A percentile compares a stretch with the other conserved stretches of the same genome.
These are phyloP conservation scores for Boletus sp. DNA, from an alignment of 1,284 basidiomycete genomes.

Conservation along the genomic window DNA sequence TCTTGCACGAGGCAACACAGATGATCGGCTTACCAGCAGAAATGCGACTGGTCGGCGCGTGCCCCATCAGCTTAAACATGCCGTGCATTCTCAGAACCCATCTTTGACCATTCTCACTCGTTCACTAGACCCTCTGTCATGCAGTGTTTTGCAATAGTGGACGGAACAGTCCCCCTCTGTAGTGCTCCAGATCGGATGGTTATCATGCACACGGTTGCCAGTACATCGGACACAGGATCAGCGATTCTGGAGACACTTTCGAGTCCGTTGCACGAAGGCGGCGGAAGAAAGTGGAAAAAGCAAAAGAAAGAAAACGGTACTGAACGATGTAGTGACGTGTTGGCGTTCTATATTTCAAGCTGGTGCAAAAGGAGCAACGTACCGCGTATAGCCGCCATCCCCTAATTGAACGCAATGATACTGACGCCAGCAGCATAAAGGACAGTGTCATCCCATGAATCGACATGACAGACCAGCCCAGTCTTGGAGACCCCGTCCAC, in stretches of 20 bases:
- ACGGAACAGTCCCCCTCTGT: too few relatives aligned
- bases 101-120: not conserved
- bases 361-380: not conserved
- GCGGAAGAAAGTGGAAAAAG: too few relatives aligned
- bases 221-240: too few relatives aligned
- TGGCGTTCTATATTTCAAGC: not conserved
- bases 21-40: too few relatives aligned
- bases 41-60: too few relatives aligned
- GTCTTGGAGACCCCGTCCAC: slow-evolving; percentile 16
- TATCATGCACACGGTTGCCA: too few relatives aligned
- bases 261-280: not conserved
- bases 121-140: too few relatives aligned
- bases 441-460: slow-evolving; percentile 18
- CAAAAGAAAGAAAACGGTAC: too few relatives aligned
- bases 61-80: not conserved
- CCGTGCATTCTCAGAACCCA: not conserved
- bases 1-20: not conserved
- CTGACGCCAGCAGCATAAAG: slow-evolving; percentile 16
- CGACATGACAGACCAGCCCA: slow-evolving; percentile 17
- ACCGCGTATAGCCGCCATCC: not conserved
- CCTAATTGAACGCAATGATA: slow-evolving; percentile 19
- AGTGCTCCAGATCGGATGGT: too few relatives aligned
- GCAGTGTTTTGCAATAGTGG: too few relatives aligned
- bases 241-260: too few relatives aligned
- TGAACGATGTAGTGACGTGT: too few relatives aligned